phyloP scores from a whole-genome alignment of 108 stramenopile species.

The Fistulifera pelliculosa region DNA sequence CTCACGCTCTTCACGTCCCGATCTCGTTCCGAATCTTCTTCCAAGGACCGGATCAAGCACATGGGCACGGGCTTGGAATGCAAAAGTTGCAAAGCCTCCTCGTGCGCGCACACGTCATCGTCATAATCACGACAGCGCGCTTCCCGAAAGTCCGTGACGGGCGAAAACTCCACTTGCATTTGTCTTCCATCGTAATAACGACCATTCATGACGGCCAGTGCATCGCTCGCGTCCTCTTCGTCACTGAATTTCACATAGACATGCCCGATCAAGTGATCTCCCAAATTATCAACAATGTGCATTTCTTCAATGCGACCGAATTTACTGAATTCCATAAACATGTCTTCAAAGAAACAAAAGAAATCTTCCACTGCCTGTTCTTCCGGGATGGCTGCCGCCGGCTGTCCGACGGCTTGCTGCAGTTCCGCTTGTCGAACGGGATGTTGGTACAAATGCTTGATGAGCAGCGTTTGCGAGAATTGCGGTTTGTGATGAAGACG shows the following conservation, averaged over 20 bases:
- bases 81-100: slow-evolving; percentile 98
- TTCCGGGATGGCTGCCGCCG: slow-evolving; percentile 23
- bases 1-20: slow-evolving; percentile 21
- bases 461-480: slow-evolving; percentile 89
- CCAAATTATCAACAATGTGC: slow-evolving; percentile 95
- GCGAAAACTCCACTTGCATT: slow-evolving; percentile 88
- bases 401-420: slow-evolving; percentile 23
- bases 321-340: slow-evolving; percentile 85
- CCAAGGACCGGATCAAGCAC: slow-evolving; percentile 58
- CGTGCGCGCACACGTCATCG: slow-evolving; percentile 69
- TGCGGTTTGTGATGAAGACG: slow-evolving; percentile 94
- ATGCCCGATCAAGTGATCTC: slow-evolving; percentile 98
- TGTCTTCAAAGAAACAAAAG: slow-evolving; percentile 55
- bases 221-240: slow-evolving; percentile 94
- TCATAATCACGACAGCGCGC: slow-evolving; percentile 93
- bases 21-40: slow-evolving; percentile 57
- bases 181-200: slow-evolving; percentile 88
- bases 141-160: slow-evolving; percentile 94
- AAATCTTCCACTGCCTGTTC: slow-evolving; percentile 81
- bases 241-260: slow-evolving; percentile 89
- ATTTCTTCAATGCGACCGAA: slow-evolving; percentile 92
- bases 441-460: slow-evolving; percentile 93
- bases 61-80: slow-evolving; percentile 84
- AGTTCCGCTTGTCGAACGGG: slow-evolving; percentile 66
- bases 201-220: slow-evolving; percentile 81